Evolutionary conservation across 1,284 basidiomycete genomes (phyloP), one percentile per base, ranked within the genome.

Genomic region (Puccinia brachypodii): DNA sequence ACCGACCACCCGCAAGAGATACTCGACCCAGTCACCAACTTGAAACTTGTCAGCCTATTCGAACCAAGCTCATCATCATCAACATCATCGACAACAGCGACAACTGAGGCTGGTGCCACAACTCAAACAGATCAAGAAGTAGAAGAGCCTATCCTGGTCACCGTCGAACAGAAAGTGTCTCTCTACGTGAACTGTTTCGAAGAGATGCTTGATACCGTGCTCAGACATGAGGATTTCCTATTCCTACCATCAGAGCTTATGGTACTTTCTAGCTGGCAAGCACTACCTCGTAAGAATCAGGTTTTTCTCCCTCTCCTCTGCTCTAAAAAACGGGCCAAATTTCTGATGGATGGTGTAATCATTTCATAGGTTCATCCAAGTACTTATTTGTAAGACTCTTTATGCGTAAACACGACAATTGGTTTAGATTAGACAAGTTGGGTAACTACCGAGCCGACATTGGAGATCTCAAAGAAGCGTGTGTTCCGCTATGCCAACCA

Each of bases 1-100:
- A 83, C 47, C 84, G 82, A 1, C 60, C 82, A 7, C 44, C 83
- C 40, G 80, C 83, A 50, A 80, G 78, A 44, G 11, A 44, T 38
- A 47, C 47, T 50, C 16, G 82, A 82, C 14, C 83, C 84, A 16
- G 76, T 82, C n/a, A 83, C 84, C 0, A 83, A 85, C 38, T 83
- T 84, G 81, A 84, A 84, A 16, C 82, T 85, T 50, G 56, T 85
- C 80, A 82, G 83, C 25, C 71, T 85, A 31, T 85, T 85, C 42
- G 83, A 85, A 25, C 58, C 83, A 38, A 84, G 83, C n/a, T 31
- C 47, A 14, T 22, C 13, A 16, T 28, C 19, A 31, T 14, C 13
- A 16, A 14, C 19, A 31, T 14, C 31, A 38, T 56, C 72, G 38
- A 6, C 72, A 74, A 38, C 3, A 36, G 3, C 50, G 14, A 19